These are phyloP conservation scores for Neocatenulostroma microsporum DNA, from an alignment of 2,329 filamentous ascomycete species.

Conservation along the genomic window DNA sequence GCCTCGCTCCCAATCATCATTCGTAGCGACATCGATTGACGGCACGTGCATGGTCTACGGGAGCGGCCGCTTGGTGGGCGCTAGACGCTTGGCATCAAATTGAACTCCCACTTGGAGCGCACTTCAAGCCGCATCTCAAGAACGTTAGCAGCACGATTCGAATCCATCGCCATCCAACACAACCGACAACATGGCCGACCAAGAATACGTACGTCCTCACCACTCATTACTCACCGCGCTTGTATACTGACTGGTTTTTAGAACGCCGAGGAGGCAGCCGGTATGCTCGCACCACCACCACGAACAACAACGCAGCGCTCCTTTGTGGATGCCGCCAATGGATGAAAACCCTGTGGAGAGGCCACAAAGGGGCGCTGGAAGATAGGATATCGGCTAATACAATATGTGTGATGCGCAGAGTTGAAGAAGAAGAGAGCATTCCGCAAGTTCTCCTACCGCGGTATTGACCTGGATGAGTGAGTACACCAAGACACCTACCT, in stretches of 20 bases:
- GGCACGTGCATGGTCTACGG: too few relatives aligned
- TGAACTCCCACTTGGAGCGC: too few relatives aligned
- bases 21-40: too few relatives aligned
- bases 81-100: too few relatives aligned
- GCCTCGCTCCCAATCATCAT: too few relatives aligned
- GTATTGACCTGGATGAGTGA: slow-evolving; percentile 99
- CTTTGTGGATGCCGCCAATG: slow-evolving; percentile 19
- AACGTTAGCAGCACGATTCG: too few relatives aligned
- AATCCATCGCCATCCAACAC: neutral
- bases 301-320: slow-evolving; percentile 17
- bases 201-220: slow-evolving; percentile 66
- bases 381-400: slow-evolving; percentile 31
- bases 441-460: slow-evolving; percentile 99
- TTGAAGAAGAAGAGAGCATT: slow-evolving; percentile 99
- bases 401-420: slow-evolving; percentile 48
- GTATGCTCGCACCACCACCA: slow-evolving; percentile 39
- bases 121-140: too few relatives aligned
- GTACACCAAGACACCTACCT: slow-evolving; percentile 8
- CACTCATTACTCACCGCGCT: slow-evolving; percentile 21
- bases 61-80: too few relatives aligned
- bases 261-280: slow-evolving; percentile 95
- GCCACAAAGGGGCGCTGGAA: slow-evolving; percentile 35
- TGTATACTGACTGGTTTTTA: slow-evolving; percentile 35
- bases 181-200: slow-evolving; percentile 62
- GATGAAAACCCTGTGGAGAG: slow-evolving; percentile 36